Base-by-base conservation (phyloP, 371 early-diverging fungal genomes). In the Syncephalastrum contaminatum region DNA sequence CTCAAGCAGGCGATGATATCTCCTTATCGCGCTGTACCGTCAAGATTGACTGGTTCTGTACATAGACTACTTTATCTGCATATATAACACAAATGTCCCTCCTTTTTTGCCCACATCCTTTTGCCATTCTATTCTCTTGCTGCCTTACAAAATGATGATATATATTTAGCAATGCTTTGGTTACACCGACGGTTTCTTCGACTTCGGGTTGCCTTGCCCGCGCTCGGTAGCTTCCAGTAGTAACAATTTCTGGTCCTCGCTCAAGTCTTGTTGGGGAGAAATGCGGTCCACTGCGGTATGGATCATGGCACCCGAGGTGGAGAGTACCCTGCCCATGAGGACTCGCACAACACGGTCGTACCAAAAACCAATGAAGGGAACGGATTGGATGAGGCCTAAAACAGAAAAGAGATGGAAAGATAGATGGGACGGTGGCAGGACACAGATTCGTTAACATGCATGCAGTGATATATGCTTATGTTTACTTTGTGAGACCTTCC, bases 401-500 rank as follows among this genome's bases (percentile, higher is more conserved):
- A 10, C 27, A 51, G 15, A 56, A 48, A 36, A 41, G 15, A 30
- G 10, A 30, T 30, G 5, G 2, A 30, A 4, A 3, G 25, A 24
- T 36, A 41, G 4, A 48, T 48, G 7, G 49, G 15, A 21, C 4
- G 20, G 7, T 21, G 22, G 8, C 22, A 5, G n/a, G 12, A n/a
- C 24, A 21, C 1, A 2, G 16, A 21, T 48, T 47, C n/a, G 16
- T 48, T 19, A 36, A 36, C 15, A 30, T 51, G n/a, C 14, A 16
- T 30, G 8, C 22, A 30, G n/a, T n/a, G 6, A 5, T 8, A 12
- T 14, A 6, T 36, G 14, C 21, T 22, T 41, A 43, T 45, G 19
- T 30, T 24, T 54, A 22, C 22, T 18, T 24, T 42, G 16, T 21
- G 4, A 44, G 50, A 66, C 66, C 66, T 58, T 66, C 62, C 48